These are phyloP conservation scores for Massariosphaeria phaeospora DNA, from an alignment of 495 filamentous ascomycete species.

Conservation along the genomic window DNA sequence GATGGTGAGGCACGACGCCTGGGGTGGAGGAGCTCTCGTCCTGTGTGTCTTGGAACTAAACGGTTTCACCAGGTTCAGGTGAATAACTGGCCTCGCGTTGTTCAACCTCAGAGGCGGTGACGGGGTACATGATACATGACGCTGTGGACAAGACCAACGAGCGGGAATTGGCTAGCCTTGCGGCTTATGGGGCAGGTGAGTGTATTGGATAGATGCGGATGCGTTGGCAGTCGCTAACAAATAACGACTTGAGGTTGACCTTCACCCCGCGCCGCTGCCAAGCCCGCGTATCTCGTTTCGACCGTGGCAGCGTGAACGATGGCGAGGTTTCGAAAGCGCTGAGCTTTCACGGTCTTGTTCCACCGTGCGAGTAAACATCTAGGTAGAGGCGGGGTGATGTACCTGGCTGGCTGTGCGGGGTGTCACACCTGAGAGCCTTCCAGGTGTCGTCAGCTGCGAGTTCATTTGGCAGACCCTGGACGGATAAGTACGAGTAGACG, in stretches of 20 bases:
- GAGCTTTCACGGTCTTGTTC: too few species aligned
- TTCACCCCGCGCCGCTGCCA: neutral
- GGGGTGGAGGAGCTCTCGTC: constrained; percentile 3
- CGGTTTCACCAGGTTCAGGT: constrained; percentile 15
- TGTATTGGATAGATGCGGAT: constrained; percentile 26
- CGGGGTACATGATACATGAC: constrained; percentile 33
- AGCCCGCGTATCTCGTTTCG: constrained; percentile 2
- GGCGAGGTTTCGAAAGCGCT: neutral
- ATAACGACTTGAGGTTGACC: neutral
- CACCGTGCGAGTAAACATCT: too few species aligned
- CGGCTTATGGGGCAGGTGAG: constrained; percentile 10
- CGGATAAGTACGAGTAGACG: too few species aligned
- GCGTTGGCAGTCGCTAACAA: constrained; percentile 29
- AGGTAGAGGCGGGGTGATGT: too few species aligned
- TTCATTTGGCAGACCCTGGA: too few species aligned
- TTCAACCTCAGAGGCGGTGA: constrained; percentile 29
- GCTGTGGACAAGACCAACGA: constrained; percentile 12
- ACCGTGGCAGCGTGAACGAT: neutral
- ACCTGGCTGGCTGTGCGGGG: too few species aligned
- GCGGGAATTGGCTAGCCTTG: constrained; percentile 14
- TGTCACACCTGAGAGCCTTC: too few species aligned
- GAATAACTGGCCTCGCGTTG: constrained; percentile 10
- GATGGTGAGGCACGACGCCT: neutral
- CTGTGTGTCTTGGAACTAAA: constrained; percentile 1
- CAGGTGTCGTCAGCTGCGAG: too few species aligned